Percentiles rank a stretch among this genome's conserved stretches.
Evolutionary conservation across 306 rosid species (phyloP).

Genomic region (Prunus mira): DNA sequence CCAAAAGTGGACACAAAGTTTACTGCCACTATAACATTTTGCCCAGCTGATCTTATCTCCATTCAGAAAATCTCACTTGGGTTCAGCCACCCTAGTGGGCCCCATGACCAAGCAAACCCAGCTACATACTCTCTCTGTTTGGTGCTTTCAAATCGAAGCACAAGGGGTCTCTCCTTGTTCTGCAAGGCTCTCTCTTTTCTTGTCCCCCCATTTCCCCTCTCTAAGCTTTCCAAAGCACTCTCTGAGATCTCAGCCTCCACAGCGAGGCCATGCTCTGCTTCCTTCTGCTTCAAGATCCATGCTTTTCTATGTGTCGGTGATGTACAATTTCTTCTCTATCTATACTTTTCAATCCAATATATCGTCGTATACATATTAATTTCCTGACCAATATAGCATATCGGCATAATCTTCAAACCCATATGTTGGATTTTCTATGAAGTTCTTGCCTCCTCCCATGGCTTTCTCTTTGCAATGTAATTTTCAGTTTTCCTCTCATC

Average conservation of each 20-base stretch:
- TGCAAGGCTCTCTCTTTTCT: not conserved
- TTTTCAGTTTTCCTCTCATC: too few species aligned
- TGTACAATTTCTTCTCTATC: constrained; percentile 20
- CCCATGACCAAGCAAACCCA: too few species aligned
- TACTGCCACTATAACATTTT: too few species aligned
- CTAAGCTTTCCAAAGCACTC: not conserved
- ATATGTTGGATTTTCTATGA: constrained; percentile 13
- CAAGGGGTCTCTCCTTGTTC: not conserved
- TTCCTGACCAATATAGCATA: not conserved
- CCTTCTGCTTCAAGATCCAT: constrained; percentile 25
- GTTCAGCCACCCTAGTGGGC: too few species aligned
- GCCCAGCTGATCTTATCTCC: too few species aligned
- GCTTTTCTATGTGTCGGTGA: constrained; percentile 38
- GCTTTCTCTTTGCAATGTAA: too few species aligned
- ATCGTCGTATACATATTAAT: not conserved
- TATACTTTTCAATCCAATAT: not conserved
- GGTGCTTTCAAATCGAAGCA: too few species aligned
- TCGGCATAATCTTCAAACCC: constrained; percentile 19
- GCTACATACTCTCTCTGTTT: too few species aligned
- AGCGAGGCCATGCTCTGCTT: not conserved
- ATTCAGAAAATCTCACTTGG: too few species aligned
- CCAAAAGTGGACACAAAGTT: too few species aligned
- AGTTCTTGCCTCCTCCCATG: not conserved
- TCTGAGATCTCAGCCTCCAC: not conserved
- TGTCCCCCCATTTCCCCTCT: not conserved